A percentile compares a stretch with the other conserved stretches of the same genome.
Evolutionary conservation across 352 stramenopile species (phyloP).

Genomic region (Globisporangium paddicum): DNA sequence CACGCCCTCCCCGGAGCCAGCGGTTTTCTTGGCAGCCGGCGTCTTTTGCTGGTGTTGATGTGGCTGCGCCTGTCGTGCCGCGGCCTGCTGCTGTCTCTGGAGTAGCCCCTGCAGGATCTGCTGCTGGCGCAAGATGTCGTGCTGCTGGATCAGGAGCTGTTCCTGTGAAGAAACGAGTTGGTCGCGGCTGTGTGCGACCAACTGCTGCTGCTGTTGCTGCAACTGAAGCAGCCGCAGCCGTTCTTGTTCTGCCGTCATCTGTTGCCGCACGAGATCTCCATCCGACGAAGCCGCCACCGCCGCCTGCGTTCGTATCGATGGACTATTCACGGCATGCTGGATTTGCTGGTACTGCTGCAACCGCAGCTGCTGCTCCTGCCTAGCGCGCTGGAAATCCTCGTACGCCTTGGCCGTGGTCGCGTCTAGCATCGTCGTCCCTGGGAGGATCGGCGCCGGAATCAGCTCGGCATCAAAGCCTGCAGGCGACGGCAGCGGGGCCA

Average conservation of each 20-base stretch:
- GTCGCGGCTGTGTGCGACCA: background rate
- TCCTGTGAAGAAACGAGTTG: conserved; percentile 20
- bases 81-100: conserved; percentile 25
- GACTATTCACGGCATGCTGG: conserved; percentile 12
- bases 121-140: conserved; percentile 45
- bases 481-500: background rate
- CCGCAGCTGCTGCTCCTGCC: conserved; percentile 41
- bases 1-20: background rate
- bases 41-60: conserved; percentile 9
- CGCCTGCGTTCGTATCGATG: conserved; percentile 10
- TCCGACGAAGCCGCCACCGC: conserved; percentile 15
- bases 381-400: conserved; percentile 40
- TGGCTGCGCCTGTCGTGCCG: conserved; percentile 14
- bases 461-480: conserved; percentile 6
- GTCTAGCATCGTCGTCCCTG: background rate
- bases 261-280: conserved; percentile 30
- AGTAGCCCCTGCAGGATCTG: conserved; percentile 34
- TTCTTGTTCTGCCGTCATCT: conserved; percentile 46
- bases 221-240: conserved; percentile 26
- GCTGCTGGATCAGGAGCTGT: conserved; percentile 36
- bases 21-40: conserved; percentile 1
- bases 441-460: conserved; percentile 1
- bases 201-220: conserved; percentile 15
- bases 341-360: conserved; percentile 44
- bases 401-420: conserved; percentile 3